These are phyloP conservation scores for Peronospora farinosa DNA, from an alignment of 352 stramenopile genomes.

Conservation along the genomic window DNA sequence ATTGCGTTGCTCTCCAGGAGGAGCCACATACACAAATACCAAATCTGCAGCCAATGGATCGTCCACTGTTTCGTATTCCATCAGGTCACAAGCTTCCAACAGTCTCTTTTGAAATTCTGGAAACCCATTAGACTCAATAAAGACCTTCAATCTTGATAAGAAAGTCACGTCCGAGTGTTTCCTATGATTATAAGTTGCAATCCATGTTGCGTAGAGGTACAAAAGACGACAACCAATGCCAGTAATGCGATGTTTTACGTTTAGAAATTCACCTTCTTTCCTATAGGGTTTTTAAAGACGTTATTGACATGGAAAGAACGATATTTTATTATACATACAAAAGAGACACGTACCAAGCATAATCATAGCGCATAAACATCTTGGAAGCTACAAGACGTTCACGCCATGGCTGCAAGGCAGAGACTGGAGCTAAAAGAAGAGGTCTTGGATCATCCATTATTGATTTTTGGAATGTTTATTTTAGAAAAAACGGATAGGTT, in stretches of 20 bases:
- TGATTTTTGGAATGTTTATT: not conserved
- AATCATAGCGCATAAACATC: slow-evolving; percentile 83
- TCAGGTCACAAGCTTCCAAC: slow-evolving; percentile 33
- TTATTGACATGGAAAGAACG: slow-evolving; percentile 8
- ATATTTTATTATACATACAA: too few species aligned
- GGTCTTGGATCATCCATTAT: not conserved
- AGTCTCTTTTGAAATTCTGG: slow-evolving; percentile 38
- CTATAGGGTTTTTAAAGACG: slow-evolving; percentile 16
- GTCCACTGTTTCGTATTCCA: slow-evolving; percentile 41
- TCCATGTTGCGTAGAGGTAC: slow-evolving; percentile 59
- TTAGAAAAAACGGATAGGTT: not conserved
- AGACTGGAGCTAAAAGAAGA: slow-evolving; percentile 14
- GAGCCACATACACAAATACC: slow-evolving; percentile 61
- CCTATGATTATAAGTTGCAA: slow-evolving; percentile 19
- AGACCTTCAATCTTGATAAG: slow-evolving; percentile 19
- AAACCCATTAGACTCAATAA: slow-evolving; percentile 53
- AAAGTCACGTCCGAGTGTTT: not conserved
- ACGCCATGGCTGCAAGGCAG: slow-evolving; percentile 32
- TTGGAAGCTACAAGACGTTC: slow-evolving; percentile 43
- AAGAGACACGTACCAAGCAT: slow-evolving; percentile 50
- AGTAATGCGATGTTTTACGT: slow-evolving; percentile 39
- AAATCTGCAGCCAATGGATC: slow-evolving; percentile 29
- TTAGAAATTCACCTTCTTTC: slow-evolving; percentile 61
- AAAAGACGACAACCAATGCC: slow-evolving; percentile 63
- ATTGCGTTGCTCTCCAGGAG: slow-evolving; percentile 36